These are phyloP conservation scores for Apiospora hydei DNA, from an alignment of 2,329 filamentous ascomycete species.

Conservation along the genomic window DNA sequence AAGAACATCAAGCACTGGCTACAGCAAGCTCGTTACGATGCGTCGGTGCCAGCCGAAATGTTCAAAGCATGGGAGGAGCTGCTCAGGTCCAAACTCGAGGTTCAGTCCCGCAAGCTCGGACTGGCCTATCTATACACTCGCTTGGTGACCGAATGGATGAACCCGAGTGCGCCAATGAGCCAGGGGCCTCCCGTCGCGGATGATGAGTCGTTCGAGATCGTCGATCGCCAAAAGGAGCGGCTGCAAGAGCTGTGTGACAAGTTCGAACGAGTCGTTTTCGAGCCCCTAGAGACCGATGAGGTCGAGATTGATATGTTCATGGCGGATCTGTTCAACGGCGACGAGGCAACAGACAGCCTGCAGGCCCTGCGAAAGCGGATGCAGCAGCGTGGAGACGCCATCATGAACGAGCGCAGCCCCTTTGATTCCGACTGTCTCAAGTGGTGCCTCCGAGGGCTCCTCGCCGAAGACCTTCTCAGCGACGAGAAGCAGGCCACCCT, in stretches of 20 bases:
- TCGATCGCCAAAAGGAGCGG: slow-evolving; percentile 46
- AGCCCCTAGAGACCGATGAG: slow-evolving; percentile 43
- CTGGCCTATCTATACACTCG: slow-evolving; percentile 46
- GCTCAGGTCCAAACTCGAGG: slow-evolving; percentile 43
- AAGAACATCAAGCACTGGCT: slow-evolving; percentile 45
- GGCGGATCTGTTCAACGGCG: slow-evolving; percentile 40
- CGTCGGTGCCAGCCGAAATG: slow-evolving; percentile 43
- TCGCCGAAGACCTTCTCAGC: slow-evolving; percentile 50
- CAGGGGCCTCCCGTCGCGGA: slow-evolving; percentile 23
- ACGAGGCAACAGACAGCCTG: slow-evolving; percentile 37
- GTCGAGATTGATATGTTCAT: slow-evolving; percentile 42
- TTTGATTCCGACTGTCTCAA: slow-evolving; percentile 42
- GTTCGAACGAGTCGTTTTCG: slow-evolving; percentile 48
- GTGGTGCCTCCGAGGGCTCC: slow-evolving; percentile 46
- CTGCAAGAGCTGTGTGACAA: slow-evolving; percentile 47
- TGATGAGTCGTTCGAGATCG: slow-evolving; percentile 40
- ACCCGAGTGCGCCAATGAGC: slow-evolving; percentile 34
- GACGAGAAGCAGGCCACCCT: slow-evolving; percentile 51
- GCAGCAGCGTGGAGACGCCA: slow-evolving; percentile 26
- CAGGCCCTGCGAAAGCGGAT: slow-evolving; percentile 31
- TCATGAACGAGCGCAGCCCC: slow-evolving; percentile 38
- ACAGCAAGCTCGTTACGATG: slow-evolving; percentile 46
- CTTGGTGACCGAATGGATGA: slow-evolving; percentile 50
- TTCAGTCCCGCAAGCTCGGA: slow-evolving; percentile 45
- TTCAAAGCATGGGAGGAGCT: slow-evolving; percentile 42